Evolutionary conservation across 2,329 filamentous ascomycete species (phyloP).

Genomic region (Penicillium sp.): DNA sequence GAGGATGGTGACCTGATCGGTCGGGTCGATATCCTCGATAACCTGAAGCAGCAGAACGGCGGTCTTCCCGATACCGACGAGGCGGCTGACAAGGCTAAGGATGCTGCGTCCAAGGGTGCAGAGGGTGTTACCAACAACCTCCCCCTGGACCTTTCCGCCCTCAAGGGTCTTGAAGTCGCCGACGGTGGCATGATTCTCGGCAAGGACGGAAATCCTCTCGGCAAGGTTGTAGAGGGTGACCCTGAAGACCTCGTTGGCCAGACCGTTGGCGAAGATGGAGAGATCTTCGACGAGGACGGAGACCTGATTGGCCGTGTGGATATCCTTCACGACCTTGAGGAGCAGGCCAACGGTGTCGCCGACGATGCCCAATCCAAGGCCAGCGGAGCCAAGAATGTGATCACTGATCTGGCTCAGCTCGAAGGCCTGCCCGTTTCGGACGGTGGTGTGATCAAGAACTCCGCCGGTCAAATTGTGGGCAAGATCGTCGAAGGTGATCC

Average conservation of each 20-base stretch:
- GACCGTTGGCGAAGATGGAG: conserved; percentile 34
- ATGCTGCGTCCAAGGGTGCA: conserved; percentile 4
- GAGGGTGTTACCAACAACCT: conserved; percentile 7
- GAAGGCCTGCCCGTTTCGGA: conserved; percentile 43
- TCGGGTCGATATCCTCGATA: conserved; percentile 26
- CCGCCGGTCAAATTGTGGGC: conserved; percentile 35
- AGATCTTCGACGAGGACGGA: conserved; percentile 29
- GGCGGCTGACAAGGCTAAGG: conserved; percentile 22
- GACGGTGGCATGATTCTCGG: conserved; percentile 35
- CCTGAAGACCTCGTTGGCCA: conserved; percentile 38
- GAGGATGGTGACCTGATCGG: conserved; percentile 34
- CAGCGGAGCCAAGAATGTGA: conserved; percentile 21
- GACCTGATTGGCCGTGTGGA: conserved; percentile 36
- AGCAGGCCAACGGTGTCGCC: conserved; percentile 19
- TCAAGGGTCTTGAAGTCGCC: conserved; percentile 37
- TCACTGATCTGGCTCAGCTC: conserved; percentile 31
- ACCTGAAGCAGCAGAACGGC: no score
- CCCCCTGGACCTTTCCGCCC: conserved; percentile 28
- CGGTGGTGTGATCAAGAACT: conserved; percentile 49
- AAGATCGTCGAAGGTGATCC: conserved; percentile 39
- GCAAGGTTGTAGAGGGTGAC: conserved; percentile 38
- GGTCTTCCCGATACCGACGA: conserved; percentile 2
- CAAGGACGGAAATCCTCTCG: conserved; percentile 31
- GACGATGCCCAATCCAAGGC: conserved; percentile 13
- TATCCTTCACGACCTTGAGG: conserved; percentile 20